Evolutionary conservation across 129 eudicot species (phyloP), one percentile per base, ranked within the genome.

Genomic region (Smallanthus sonchifolius): DNA sequence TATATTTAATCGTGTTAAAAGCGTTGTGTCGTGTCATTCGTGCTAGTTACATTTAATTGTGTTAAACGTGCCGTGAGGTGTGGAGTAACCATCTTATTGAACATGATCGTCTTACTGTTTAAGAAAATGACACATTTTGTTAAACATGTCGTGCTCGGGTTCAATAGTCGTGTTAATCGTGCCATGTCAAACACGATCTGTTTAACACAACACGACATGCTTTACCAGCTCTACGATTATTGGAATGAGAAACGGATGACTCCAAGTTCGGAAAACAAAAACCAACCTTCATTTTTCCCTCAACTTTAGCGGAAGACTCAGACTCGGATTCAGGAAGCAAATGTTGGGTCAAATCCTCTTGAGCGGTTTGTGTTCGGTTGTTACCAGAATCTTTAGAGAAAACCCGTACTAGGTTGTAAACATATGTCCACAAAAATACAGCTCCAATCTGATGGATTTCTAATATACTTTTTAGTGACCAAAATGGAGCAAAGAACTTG

Each of bases 361-460:
- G 30, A 13, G 8, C 28, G 8, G 71, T 28, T 20, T 11, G 35
- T 14, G 80, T 43, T 43, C 73, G 34, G 10, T 73, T 49, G 70
- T 64, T 74, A 71, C 57, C 19, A 38, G 89, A 72, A 67, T 80
- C 75, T 75, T 81, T 68, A 28, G 73, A 78, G 73, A 91, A 95
- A 42, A 88, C 70, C 8, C 99, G 77, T 20, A 95, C 82, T 28
- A 95, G 84, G 75, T 95, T 95, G 74, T 91, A 95, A 8, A 85
- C 97, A 20, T 85, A 95, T 6, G 83, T 67, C 99, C 99, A 95
- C 62, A 91, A 40, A 76, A 65, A 91, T 14, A 95, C 54, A 16
- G 94, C 90, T 70, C 97, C 97, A 15, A 87, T 63, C 99, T 95
- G 92, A 81, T 60, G 32, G 62, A 19, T 13, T 14, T 56, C 4